Percentiles rank a stretch among this genome's conserved stretches.
Evolutionary conservation across 805 yeast species (phyloP).

Genomic region (Middelhovenomyces tepae): DNA sequence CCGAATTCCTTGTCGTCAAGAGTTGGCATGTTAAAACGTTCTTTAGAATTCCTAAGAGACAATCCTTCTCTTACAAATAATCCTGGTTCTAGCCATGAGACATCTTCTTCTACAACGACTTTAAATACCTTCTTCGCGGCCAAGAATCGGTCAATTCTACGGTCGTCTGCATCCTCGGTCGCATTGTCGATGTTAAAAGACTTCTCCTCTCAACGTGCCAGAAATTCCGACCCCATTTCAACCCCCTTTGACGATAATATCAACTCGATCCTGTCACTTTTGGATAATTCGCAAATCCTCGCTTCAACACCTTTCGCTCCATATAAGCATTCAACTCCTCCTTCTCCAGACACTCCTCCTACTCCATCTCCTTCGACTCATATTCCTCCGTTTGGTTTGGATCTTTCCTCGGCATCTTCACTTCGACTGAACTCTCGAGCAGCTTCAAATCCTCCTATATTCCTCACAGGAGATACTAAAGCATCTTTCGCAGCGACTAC

Average conservation of each 20-base stretch:
- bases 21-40: slow-evolving; percentile 48
- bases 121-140: slow-evolving; percentile 2
- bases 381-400: neutral
- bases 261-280: slow-evolving; percentile 22
- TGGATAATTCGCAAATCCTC: slow-evolving; percentile 7
- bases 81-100: neutral
- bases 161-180: slow-evolving; percentile 15
- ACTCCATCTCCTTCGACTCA: neutral
- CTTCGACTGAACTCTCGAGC: no score
- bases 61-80: slow-evolving; percentile 34
- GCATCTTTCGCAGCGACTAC: no score
- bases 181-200: slow-evolving; percentile 16
- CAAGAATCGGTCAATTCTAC: slow-evolving; percentile 20
- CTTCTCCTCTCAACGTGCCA: slow-evolving; percentile 10
- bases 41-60: slow-evolving; percentile 3
- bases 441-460: no score
- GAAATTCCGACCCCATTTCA: slow-evolving; percentile 2
- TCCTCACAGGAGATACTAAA: no score
- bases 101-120: slow-evolving; percentile 3
- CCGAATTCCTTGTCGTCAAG: slow-evolving; percentile 74
- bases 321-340: slow-evolving; percentile 44
- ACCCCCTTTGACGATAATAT: slow-evolving; percentile 5
- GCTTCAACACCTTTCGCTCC: slow-evolving; percentile 3
- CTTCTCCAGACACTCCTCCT: slow-evolving; percentile 1
- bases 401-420: no score